These are phyloP conservation scores for Boletus insuetus DNA, from an alignment of 768 basidiomycete species.

Conservation along the genomic window DNA sequence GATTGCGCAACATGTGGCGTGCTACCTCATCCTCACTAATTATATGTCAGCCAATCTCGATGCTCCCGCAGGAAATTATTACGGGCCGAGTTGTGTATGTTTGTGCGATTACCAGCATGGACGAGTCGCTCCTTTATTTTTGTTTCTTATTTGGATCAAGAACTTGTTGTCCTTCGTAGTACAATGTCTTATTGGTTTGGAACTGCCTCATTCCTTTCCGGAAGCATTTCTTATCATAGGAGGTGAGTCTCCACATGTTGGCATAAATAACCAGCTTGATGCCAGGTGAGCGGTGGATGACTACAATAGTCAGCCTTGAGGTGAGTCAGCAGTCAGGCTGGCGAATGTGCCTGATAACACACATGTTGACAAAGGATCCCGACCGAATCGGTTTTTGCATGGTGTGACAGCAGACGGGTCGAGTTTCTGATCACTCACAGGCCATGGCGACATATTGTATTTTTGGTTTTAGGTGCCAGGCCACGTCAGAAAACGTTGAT, in stretches of 20 bases:
- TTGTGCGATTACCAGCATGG: constrained; percentile 12
- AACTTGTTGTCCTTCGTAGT: constrained; percentile 6
- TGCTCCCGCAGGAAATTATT: constrained; percentile 19
- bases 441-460: neutral
- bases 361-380: neutral
- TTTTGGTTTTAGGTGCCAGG: neutral
- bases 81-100: constrained; percentile 11
- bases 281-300: neutral
- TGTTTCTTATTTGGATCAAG: constrained; percentile 6
- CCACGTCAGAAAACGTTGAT: neutral
- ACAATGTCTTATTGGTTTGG: neutral
- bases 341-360: neutral
- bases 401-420: neutral
- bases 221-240: neutral
- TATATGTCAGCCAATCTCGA: constrained; percentile 11
- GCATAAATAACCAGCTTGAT: neutral
- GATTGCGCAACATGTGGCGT: constrained; percentile 16
- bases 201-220: neutral
- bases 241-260: constrained; percentile 12
- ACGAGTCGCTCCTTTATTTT: constrained; percentile 13
- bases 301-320: neutral
- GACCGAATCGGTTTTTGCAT: neutral
- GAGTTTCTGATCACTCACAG: neutral
- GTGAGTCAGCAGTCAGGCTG: constrained; percentile 12
- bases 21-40: constrained; percentile 10